A percentile compares a stretch with the other conserved stretches of the same genome.
Conservation (phyloP, 768 basidiomycete species). For the Xerocomellus dryophilus region DNA sequence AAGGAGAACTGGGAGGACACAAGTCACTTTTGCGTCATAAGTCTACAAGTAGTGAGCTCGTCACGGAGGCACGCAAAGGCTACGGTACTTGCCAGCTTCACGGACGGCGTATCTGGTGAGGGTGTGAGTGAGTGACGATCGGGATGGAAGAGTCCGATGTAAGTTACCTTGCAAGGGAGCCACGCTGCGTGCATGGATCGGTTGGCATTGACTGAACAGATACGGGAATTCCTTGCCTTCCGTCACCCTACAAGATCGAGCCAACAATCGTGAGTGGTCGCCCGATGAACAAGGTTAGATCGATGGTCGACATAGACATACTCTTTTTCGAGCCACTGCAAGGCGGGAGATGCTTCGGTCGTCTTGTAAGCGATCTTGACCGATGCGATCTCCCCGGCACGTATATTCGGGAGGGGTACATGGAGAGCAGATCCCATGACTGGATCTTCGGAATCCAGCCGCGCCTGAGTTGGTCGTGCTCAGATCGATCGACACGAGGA, state of each 20-base stretch:
- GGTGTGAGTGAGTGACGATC: not conserved
- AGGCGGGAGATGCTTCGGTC: slow-evolving; percentile 66
- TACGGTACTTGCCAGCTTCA: slow-evolving; percentile 64
- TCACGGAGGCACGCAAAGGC: not conserved
- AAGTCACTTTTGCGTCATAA: slow-evolving; percentile 77
- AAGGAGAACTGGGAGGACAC: slow-evolving; percentile 81
- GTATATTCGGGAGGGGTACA: slow-evolving; percentile 45
- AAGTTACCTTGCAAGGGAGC: slow-evolving; percentile 70
- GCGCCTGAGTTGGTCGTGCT: slow-evolving; percentile 38
- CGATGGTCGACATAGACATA: slow-evolving; percentile 31
- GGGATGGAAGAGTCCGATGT: not conserved
- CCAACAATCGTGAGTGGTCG: not conserved
- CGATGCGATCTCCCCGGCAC: slow-evolving; percentile 37
- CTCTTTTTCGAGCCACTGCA: slow-evolving; percentile 88
- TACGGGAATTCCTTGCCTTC: slow-evolving; percentile 83
- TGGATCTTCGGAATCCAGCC: slow-evolving; percentile 53
- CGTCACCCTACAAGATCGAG: slow-evolving; percentile 57
- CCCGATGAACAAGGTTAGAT: too few relatives aligned
- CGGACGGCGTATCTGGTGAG: slow-evolving; percentile 73
- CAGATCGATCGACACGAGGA: not conserved
- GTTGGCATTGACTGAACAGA: slow-evolving; percentile 91
- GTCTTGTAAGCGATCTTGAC: slow-evolving; percentile 70
- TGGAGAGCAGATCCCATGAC: slow-evolving; percentile 79
- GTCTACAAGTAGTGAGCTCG: slow-evolving; percentile 42
- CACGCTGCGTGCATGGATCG: slow-evolving; percentile 81